Evolutionary conservation across 192 early-diverging fungal genomes (phyloP), one percentile per base, ranked within the genome.

Genomic region (Pecoramyces ruminantium): DNA sequence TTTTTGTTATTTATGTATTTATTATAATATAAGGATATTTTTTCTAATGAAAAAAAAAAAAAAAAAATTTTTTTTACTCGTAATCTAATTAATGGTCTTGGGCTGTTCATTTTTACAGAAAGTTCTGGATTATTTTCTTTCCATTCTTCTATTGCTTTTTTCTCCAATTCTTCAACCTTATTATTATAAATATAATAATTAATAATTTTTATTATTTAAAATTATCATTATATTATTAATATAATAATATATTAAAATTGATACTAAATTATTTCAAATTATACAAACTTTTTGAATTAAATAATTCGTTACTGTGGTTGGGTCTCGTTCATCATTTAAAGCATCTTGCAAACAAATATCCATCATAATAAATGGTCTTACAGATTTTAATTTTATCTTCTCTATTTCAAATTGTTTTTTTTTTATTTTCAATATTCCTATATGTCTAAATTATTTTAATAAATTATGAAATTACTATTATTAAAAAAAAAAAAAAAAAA

Each of bases 331-430:
- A 67, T 95, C 79, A 0, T 83, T 82, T 18, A 86, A 81, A 15
- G 89, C 82, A 2, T 88, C 84, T 2, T 87, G 77, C 29, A 97
- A 84, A 11, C 86, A 84, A 21, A 96, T 85, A 21, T 93, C 92
- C 12, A 89, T 86, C 80, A 96, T 93, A 27, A 94, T 85, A 81
- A 98, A 96, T 12, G 97, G 97, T 8, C 97, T 88, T n/a, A 97
- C 94, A 28, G 91, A 92, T 38, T 87, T 87, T 2, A 98, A 86
- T 12, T 89, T 85, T 25, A 97, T 86, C 79, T 94, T 94, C 38
- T 95, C 87, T 17, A 97, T 30, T 15, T 88, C 86, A 81, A 94
- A 97, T 51, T 92, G 85, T 3, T 86, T 80, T 80, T 88, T 85
- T 27, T 86, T 88, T n/a, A 98, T 91, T 30, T 86, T 86, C 28